Base-by-base conservation (phyloP, 768 basidiomycete genomes). In the Termitomyces sp. region DNA sequence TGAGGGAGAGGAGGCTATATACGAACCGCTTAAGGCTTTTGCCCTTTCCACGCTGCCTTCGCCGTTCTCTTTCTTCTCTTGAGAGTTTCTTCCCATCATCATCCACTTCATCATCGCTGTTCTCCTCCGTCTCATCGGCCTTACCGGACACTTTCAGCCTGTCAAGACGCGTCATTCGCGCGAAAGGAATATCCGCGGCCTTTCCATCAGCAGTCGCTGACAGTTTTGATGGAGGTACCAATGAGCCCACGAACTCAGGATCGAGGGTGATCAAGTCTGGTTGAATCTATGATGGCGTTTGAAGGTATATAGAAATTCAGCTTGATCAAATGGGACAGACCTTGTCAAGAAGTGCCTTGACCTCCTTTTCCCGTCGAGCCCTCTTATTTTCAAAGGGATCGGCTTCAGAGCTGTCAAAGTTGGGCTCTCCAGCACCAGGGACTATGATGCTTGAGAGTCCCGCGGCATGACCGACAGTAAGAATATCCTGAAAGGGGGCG, bases 371-470 rank as follows among this genome's bases (percentile, higher is more conserved):
- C 55, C 91, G 79, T 57, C 94, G 73, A 22, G 89, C 79, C 60
- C 84, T 86, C 70, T 81, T 85, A 66, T 87, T 83, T 72, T 99
- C 96, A 74, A 90, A 98, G 3, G 95, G 94, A 81, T 99, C 95
- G 0, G 93, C 92, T 70, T 98, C 97, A 14, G 80, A 70, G 57
- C 88, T 90, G 67, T 99, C 97, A 69, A 94, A 96, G 77, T 97
- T 94, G 47, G 95, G 85, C 70, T 98, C 95, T 35, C 96, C 97
- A 9, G 87, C 75, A 28, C 96, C 96, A 0, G 97, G 97, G 0
- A 98, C 87, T 55, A 98, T 78, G 52, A 98, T 81, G 43, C 83
- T 89, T 4, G 91, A 91, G 18, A 98, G 75, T 0, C 96, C 96
- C 0, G 76, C 77, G 5, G 79, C 67, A 68, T 95, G 94, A 1